Evolutionary conservation across 345 rosid species (phyloP), one percentile per base, ranked within the genome.

Genomic region (Atalantia buxifolia): DNA sequence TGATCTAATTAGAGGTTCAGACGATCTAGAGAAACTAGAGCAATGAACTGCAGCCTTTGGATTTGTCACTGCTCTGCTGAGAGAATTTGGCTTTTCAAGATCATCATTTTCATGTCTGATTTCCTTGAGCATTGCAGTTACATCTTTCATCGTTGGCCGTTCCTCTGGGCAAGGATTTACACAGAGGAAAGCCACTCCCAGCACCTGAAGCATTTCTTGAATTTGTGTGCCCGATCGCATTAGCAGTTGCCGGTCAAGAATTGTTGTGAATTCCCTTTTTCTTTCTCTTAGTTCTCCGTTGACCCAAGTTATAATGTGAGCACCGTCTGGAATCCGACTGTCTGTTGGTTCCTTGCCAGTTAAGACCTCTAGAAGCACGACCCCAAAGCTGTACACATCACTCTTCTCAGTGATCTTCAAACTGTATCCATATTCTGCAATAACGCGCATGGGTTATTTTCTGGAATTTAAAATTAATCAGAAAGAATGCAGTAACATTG

Each of bases 321-420:
- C 83, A 9, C 88, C 85, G 2, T 86, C 93, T 12, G 93, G 92
- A 72, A 92, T 86, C 75, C 53, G 80, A 45, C 64, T 67, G 33
- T 87, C 91, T 0, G 82, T 87, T 2, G 95, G 95, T 38, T 86
- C 87, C 81, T 80, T 92, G 25, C 89, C 93, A 1, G 95, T 87
- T 80, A 92, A 45, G 48, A 88, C 79, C 82, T 90, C 93, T 8
- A 92, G 81, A 66, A 92, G 88, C 27, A 92, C 95, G 21, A 92
- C 87, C 2, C 95, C 95, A 48, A 81, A 92, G 85, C 95, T 92
- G 84, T 88, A 92, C 48, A 92, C 93, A 74, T 92, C 95, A 30
- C 93, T 90, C 87, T 85, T 90, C 55, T 85, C 91, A 40, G 95
- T 92, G 80, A 92, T 92, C 83, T 85, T 87, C 77, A 89, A 81